Evolutionary conservation across 192 early-diverging fungal genomes (phyloP), one percentile per base, ranked within the genome.

Genomic region (Coemansia sp.): DNA sequence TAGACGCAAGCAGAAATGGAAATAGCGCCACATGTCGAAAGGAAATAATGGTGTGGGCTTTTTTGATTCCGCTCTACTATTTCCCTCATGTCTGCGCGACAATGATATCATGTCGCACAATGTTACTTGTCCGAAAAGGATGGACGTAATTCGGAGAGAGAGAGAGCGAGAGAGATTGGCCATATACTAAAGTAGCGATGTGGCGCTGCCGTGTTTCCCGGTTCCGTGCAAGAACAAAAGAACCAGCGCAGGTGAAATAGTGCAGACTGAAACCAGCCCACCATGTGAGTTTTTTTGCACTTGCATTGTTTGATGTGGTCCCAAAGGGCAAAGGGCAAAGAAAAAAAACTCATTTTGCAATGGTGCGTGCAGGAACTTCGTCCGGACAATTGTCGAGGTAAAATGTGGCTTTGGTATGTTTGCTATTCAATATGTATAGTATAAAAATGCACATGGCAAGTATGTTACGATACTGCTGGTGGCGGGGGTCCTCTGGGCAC

Each of bases 11-110:
- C 27, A 54, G 7, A 54, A 54, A 6, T 6, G 15, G 27, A 31
- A 31, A n/a, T 54, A 6, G 51, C 51, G 51, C 51, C 51, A 54
- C 51, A 17, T 17, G 17, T 31, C 14, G 27, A 32, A n/a, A n/a
- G n/a, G n/a, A n/a, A n/a, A n/a, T n/a, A n/a, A n/a, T n/a, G n/a
- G n/a, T n/a, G n/a, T n/a, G n/a, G n/a, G n/a, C n/a, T n/a, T n/a
- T n/a, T n/a, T n/a, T n/a, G n/a, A n/a, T n/a, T 24, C 22, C 22
- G 8, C 17, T 32, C 51, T 43, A 51, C 47, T 51, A 32, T 54
- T 31, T 54, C 29, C 51, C 29, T 17, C 51, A 54, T 31, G 15
- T 47, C 45, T 54, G 51, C 51, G 27, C 51, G 51, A 54, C 51
- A 54, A 54, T 54, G 27, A 54, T 15, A 32, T 15, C 14, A 31